Percentiles rank a stretch among this genome's conserved stretches.
Conservation (phyloP, 352 stramenopile genomes). For the Globisporangium paddicum region DNA sequence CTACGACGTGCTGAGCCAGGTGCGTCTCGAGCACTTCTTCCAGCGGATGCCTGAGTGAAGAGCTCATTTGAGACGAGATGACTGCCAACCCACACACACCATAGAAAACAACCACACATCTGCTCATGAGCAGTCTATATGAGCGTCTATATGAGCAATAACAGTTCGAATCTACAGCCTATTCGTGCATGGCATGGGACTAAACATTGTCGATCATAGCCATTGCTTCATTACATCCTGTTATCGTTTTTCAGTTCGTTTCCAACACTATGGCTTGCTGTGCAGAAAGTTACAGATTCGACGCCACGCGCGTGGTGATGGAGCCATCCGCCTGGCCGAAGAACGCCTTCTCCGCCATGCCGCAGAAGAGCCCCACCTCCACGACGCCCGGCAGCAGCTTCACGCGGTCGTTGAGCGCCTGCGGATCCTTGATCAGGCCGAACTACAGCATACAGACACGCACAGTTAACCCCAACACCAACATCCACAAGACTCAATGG, state of each 20-base stretch:
- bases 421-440: conserved; percentile 62
- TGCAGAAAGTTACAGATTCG: conserved; percentile 18
- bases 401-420: conserved; percentile 56
- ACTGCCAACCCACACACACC: neutral
- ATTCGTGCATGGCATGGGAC: neutral
- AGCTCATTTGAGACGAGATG: neutral
- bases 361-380: conserved; percentile 85
- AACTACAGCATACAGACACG: conserved; percentile 29
- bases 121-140: neutral
- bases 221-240: too few relatives aligned
- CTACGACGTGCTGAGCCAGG: conserved; percentile 70
- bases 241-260: too few relatives aligned
- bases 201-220: too few relatives aligned
- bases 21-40: conserved; percentile 70
- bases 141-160: neutral
- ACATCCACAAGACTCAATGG: neutral
- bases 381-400: conserved; percentile 86
- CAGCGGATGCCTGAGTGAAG: conserved; percentile 13
- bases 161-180: neutral
- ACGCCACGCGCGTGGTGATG: conserved; percentile 53
- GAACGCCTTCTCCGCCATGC: conserved; percentile 86
- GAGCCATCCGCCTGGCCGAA: conserved; percentile 85
- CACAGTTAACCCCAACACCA: neutral
- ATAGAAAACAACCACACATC: conserved; percentile 2
- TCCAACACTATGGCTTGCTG: too few relatives aligned